Base-by-base conservation (phyloP, 371 early-diverging fungal species). In the Lichtheimia ramosa region DNA sequence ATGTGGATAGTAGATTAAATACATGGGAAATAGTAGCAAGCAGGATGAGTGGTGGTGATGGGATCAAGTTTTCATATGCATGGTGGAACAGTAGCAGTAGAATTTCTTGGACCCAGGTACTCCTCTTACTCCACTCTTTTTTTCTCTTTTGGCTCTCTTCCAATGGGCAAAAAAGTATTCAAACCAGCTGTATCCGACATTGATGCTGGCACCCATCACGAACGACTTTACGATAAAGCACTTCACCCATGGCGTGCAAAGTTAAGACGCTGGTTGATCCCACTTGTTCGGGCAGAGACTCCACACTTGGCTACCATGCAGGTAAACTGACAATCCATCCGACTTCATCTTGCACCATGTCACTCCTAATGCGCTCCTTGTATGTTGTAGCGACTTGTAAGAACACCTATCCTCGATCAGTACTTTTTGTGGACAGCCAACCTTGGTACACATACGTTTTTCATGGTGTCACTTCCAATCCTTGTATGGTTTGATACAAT, bases 371-470 rank as follows among this genome's bases (percentile, higher is more conserved):
- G 46, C 46, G 5, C 2, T 12, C 21, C n/a, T n/a, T n/a, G n/a
- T n/a, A 18, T 43, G 2, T 43, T 46, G 0, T 10, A 79, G 79
- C 69, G 68, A 62, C 49, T 42, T 16, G 73, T 77, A 25, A 70
- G 81, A 20, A 69, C 74, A 18, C 83, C 84, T 6, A 56, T 71
- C 39, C 68, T 85, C 25, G 88, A 88, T 70, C 62, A 56, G 20
- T 84, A 84, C 69, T 86, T 88, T 61, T 65, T 81, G 23, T 80
- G 75, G 81, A 83, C 86, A 34, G 82, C 86, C 13, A 83, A 82
- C 65, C 80, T 89, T 28, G 91, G 91, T 14, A 88, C 87, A 43
- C 91, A 89, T 54, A 86, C 88, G 7, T 88, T 88, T 52, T 91
- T 88, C 70, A 76, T 91, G 79, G 64, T 88, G 15, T 80, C 85